Base-by-base conservation (phyloP, 2,329 filamentous ascomycete genomes). In the Aspergillus quadricinctus region DNA sequence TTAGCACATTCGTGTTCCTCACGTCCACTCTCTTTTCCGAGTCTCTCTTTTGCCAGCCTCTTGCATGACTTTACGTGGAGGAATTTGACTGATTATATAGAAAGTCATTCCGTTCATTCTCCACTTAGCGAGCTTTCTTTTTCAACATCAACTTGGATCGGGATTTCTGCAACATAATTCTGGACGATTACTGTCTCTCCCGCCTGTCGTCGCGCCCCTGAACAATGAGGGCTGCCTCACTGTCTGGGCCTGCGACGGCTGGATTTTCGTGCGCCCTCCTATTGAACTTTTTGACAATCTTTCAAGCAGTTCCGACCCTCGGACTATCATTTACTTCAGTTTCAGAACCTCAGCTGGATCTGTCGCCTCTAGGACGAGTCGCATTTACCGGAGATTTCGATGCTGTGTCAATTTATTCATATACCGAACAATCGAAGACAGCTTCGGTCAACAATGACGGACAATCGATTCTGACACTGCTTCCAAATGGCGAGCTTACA, bases 401-500 rank as follows among this genome's bases (percentile, higher is more conserved):
- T 67, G 90, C 92, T 54, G 89, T 97, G 66, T 97, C 94, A 11
- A 79, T 97, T 41, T 97, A 94, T 77, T 80, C 92, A 69, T 97
- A 87, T 67, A 81, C 88, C 67, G 90, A 88, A 60, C 93, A 99
- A 72, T 87, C 80, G 57, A 85, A 93, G 53, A 61, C 66, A 29
- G 60, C 63, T 11, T 54, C 85, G 65, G 85, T 77, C 66, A 84
- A 82, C 57, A 92, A 96, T 79, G 90, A 89, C 70, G 90, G 87
- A 66, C 86, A 92, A 68, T 88, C 90, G 19, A 83, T 99, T 43
- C 82, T 97, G 54, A 85, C 88, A 21, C 85, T 87, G 52, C 84
- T 96, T 62, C 93, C 94, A 3, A 94, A 96, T 75, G 92, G 92
- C 65, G 85, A 86, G 28, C 90, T 97, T 63, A 82, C 87, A 21